phyloP scores from a whole-genome alignment of 2,329 filamentous ascomycete genomes.

The Metarhizium album region DNA sequence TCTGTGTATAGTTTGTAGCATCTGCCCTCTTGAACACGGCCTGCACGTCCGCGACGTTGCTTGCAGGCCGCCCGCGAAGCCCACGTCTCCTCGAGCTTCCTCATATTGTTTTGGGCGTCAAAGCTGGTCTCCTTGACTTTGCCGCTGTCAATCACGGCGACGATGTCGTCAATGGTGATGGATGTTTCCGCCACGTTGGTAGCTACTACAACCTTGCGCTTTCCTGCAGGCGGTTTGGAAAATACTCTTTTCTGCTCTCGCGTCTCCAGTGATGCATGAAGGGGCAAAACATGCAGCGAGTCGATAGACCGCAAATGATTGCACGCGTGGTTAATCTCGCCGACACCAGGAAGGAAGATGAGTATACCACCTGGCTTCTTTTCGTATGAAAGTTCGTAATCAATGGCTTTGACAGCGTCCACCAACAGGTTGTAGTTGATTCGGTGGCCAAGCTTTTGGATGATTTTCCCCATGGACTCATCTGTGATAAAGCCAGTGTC shows the following conservation, averaged over 20 bases:
- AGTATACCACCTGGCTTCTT: conserved; percentile 71
- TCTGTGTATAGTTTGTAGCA: conserved; percentile 95
- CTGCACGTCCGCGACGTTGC: conserved; percentile 84
- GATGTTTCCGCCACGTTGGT: conserved; percentile 98
- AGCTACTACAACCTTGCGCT: conserved; percentile 84
- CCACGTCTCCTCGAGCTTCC: conserved; percentile 89
- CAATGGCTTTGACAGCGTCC: conserved; percentile 71
- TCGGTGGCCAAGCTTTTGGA: conserved; percentile 63
- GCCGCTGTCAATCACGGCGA: conserved; percentile 90
- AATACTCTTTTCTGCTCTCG: conserved; percentile 85
- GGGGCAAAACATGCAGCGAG: conserved; percentile 65
- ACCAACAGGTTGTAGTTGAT: conserved; percentile 88
- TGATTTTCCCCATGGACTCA: conserved; percentile 55
- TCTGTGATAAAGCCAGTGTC: conserved; percentile 35
- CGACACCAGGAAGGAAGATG: conserved; percentile 88
- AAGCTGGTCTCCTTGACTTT: conserved; percentile 95
- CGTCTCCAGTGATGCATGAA: conserved; percentile 87
- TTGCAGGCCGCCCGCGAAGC: conserved; percentile 90
- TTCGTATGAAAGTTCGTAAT: conserved; percentile 55
- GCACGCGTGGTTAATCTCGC: conserved; percentile 80
- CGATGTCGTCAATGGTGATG: conserved; percentile 95
- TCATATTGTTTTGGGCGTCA: conserved; percentile 85
- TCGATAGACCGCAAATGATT: conserved; percentile 52
- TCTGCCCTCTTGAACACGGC: conserved; percentile 78
- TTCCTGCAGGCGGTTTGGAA: conserved; percentile 59